phyloP scores from a whole-genome alignment of 2,329 filamentous ascomycete species.

The Alternaria sp. region DNA sequence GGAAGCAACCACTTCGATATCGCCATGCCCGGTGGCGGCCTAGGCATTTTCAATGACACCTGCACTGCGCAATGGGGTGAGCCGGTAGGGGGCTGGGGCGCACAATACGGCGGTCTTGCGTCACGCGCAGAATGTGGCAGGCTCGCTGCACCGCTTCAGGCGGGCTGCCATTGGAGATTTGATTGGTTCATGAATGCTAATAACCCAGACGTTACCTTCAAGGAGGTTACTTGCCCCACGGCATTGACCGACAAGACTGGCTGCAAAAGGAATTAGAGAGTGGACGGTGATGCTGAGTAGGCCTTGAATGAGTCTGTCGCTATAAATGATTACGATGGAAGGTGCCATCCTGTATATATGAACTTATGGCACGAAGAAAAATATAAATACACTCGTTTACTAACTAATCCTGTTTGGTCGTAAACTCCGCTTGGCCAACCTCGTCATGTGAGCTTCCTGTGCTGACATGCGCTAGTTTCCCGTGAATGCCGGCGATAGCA shows the following conservation, averaged over 20 bases:
- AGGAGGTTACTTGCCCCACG: slow-evolving; percentile 48
- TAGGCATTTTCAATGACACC: slow-evolving; percentile 46
- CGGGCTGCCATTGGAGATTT: slow-evolving; percentile 51
- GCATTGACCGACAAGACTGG: slow-evolving; percentile 43
- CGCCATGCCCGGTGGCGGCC: slow-evolving; percentile 51
- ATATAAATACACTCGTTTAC: background rate
- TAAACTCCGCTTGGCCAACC: slow-evolving; percentile 20
- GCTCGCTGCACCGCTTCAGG: slow-evolving; percentile 49
- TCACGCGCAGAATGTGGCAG: slow-evolving; percentile 43
- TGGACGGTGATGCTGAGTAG: background rate
- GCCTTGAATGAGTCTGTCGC: background rate
- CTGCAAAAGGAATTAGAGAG: slow-evolving; percentile 33
- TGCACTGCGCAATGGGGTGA: slow-evolving; percentile 48
- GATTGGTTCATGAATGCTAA: slow-evolving; percentile 49
- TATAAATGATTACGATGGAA: slow-evolving; percentile 3
- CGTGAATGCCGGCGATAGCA: slow-evolving; percentile 79
- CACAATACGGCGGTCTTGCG: slow-evolving; percentile 48
- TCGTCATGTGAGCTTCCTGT: slow-evolving; percentile 27
- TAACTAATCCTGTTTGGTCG: slow-evolving; percentile 27
- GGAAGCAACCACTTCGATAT: slow-evolving; percentile 51
- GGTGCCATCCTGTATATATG: slow-evolving; percentile 13
- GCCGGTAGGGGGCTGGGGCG: slow-evolving; percentile 46
- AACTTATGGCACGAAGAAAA: background rate
- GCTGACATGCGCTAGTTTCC: slow-evolving; percentile 31
- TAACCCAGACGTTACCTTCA: slow-evolving; percentile 46